Percentiles rank a stretch among this genome's conserved stretches.
Conservation (phyloP, 139 green algal genomes). For the Tetraselmis chui region DNA sequence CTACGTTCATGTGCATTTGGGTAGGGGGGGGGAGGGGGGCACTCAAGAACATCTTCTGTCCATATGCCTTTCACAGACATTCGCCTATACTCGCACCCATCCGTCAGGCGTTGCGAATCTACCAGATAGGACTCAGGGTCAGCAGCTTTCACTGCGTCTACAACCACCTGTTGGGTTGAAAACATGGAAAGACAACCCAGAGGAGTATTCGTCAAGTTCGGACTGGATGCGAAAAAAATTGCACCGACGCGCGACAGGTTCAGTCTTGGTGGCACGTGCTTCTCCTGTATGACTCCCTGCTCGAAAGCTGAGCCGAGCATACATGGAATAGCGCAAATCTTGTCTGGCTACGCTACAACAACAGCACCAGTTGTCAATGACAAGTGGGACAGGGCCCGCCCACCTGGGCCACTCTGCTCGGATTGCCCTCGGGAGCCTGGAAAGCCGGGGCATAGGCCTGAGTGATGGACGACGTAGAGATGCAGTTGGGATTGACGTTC, state of each 20-base stretch:
- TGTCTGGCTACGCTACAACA: constrained; percentile 33
- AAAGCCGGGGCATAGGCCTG: background rate
- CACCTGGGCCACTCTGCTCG: background rate
- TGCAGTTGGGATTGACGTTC: constrained; percentile 55
- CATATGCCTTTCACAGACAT: background rate
- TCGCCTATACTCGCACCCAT: background rate
- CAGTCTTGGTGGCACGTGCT: too few relatives aligned
- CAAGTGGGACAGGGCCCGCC: background rate
- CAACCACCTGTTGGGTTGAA: background rate
- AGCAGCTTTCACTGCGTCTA: background rate
- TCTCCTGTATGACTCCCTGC: background rate
- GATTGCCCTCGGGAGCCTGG: background rate
- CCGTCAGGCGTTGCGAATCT: background rate
- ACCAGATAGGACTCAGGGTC: background rate
- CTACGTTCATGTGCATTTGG: too few relatives aligned
- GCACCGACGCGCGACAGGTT: too few relatives aligned
- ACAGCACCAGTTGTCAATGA: background rate
- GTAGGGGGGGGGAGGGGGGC: too few relatives aligned
- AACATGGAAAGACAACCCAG: background rate
- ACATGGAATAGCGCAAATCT: constrained; percentile 25
- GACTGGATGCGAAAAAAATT: too few relatives aligned
- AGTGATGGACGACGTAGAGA: constrained; percentile 41
- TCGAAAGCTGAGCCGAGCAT: too few relatives aligned
- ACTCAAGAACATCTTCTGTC: background rate
- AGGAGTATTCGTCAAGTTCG: too few relatives aligned